Base-by-base conservation (phyloP, 2,329 filamentous ascomycete species). In the Alternaria panax region DNA sequence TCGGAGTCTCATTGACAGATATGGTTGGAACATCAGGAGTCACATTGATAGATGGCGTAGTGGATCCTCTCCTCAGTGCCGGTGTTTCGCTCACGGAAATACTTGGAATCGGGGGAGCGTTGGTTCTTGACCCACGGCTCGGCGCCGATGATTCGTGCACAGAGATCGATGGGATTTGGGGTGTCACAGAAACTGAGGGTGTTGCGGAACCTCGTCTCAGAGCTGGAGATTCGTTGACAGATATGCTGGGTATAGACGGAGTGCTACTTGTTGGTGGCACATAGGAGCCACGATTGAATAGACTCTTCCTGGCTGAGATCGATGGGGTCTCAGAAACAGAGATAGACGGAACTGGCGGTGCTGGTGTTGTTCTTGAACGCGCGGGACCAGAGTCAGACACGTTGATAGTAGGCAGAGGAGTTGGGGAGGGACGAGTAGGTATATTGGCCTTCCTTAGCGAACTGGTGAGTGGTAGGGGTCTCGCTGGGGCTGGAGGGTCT, bases 331-430 rank as follows among this genome's bases (percentile, higher is more conserved):
- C 72, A 28, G 65, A 61, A 48, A 67, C 62, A 16, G 64, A 65
- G 14, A 69, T 67, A 4, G 60, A 59, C 4, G 67, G 67, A n/a
- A 69, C 50, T 32, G 59, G 52, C 47, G 47, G 59, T 46, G 66
- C 55, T 60, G 73, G 64, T 66, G 70, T 65, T 58, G 69, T 59
- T 56, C 67, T 65, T 57, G 70, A 65, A 61, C 67, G 68, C 47
- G 67, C 47, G 58, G 71, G 47, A 60, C 71, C 65, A 56, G 73
- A 72, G 56, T 85, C 81, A 24, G 82, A 81, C 12, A 85, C 68
- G 65, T 82, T 84, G 66, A 88, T 86, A 8, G 81, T 80, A 36
- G 78, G 78, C 60, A 77, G 62, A 12, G 73, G 58, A 32, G 70
- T 38, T 32, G 60, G 40, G 24, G 62, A 60, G 51, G 67, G 59